Evolutionary conservation across 345 rosid species (phyloP), one percentile per base, ranked within the genome.

Genomic region (Citrus hindsii): DNA sequence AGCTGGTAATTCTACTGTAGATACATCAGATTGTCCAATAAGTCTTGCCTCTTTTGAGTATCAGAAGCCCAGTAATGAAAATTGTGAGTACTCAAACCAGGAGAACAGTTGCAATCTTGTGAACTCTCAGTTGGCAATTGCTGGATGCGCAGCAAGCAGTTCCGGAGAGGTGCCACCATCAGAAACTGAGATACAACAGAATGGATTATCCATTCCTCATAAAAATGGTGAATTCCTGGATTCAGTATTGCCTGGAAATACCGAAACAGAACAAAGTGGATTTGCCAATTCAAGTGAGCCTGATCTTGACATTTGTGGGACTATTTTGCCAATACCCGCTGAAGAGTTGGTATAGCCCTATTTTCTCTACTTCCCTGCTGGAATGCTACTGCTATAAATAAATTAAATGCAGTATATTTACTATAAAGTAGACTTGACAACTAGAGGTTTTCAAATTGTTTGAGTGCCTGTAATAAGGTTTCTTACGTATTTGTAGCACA

Each of bases 341-440:
- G 91, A 79, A 77, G 91, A 88, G 73, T 91, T 82, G 91, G 98
- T 94, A 83, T 51, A 28, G 22, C 77, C 75, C 74, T 65, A 28
- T 77, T 66, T 61, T 8, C 61, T 60, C 27, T 59, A 37, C 37
- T 33, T 71, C 66, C 13, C 27, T 24, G 25, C 61, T 18, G 68
- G 71, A 77, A 51, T 68, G 64, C 24, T 63, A 22, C 60, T 59
- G 7, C 27, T 33, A 30, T 55, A 32, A 5, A 40, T 76, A 27
- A 24, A 18, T 59, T 63, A 62, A 32, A 28, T 72, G 53, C 38
- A n/a, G 25, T 27, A 51, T 33, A 67, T 75, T 18, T 72, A 51
- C 65, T 32, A 2, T 24, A 71, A 9, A 55, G 68, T 69, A 53
- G 9, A 30, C 56, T 76, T 30, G 53, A 76, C 24, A n/a, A 16